Base-by-base conservation (phyloP, 768 basidiomycete genomes). In the Dendrothele bispora region DNA sequence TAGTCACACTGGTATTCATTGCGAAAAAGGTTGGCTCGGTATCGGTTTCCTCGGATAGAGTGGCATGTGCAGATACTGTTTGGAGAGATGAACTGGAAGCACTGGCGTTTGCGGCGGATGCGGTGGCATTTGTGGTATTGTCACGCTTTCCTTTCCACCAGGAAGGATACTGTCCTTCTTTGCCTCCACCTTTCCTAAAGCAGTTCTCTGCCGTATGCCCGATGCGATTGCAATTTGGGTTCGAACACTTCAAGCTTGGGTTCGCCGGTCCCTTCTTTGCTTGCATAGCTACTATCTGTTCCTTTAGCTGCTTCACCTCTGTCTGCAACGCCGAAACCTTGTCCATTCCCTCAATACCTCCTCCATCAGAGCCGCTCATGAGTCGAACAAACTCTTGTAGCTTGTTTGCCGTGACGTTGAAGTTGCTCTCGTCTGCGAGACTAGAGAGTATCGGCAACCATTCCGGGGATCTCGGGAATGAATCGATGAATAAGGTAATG, bases 171-270 rank as follows among this genome's bases (percentile, higher is more conserved):
- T 64, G 62, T 2, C 63, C 62, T 29, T 61, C 54, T 30, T 60
- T 63, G 3, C 62, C 63, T 18, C 62, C 60, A 2, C 62, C 62
- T 17, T 49, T 44, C 10, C 27, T 49, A 54, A 53, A 64, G 39
- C 62, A 64, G 18, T 61, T 46, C 14, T 39, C 44, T 12, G 30
- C 47, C 3, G 41, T 10, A 36, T 63, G 62, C 3, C 62, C 55
- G 7, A 15, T 10, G 3, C 22, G 7, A 11, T 46, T 28, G 44
- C 62, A 64, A 35, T 60, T 62, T 14, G 43, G 54, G 55, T 44
- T 47, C n/a, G 27, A 22, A 26, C 43, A 25, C 20, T 14, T 20
- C 15, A 20, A n/a, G 11, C 22, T 22, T 20, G 22, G 45, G 14
- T 41, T 26, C 8, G 29, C 24, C 12, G 27, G 27, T 20, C 29